phyloP scores from a whole-genome alignment of 106 monocot species.

The Narthecium ossifragum region DNA sequence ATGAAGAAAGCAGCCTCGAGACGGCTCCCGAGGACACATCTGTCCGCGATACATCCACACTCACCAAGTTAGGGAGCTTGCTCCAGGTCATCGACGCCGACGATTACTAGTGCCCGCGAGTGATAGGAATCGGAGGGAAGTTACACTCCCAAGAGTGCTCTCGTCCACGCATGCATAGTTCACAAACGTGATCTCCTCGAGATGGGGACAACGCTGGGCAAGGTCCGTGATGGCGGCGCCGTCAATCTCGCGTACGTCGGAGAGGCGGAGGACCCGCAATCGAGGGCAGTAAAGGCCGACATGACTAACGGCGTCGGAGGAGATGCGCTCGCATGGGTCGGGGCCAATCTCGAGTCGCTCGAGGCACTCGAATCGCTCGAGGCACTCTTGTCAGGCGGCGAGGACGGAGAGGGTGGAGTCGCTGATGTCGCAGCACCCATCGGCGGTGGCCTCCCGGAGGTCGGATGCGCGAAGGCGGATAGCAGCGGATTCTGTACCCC shows the following conservation, averaged over 20 bases:
- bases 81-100: slow-evolving; percentile 45
- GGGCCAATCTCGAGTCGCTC: slow-evolving; percentile 66
- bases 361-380: slow-evolving; percentile 52
- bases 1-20: slow-evolving; percentile 38
- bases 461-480: slow-evolving; percentile 42
- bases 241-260: slow-evolving; percentile 51
- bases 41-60: slow-evolving; percentile 81
- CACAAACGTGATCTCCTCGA: slow-evolving; percentile 52
- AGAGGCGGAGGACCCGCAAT: slow-evolving; percentile 47
- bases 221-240: slow-evolving; percentile 38
- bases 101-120: slow-evolving; percentile 45
- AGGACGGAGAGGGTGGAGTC: slow-evolving; percentile 55
- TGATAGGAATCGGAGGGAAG: slow-evolving; percentile 47
- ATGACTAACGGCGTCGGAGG: slow-evolving; percentile 48
- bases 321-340: slow-evolving; percentile 49
- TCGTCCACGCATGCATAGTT: slow-evolving; percentile 48
- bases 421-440: slow-evolving; percentile 46
- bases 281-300: slow-evolving; percentile 55
- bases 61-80: slow-evolving; percentile 49
- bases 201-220: slow-evolving; percentile 30
- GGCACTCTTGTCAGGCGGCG: slow-evolving; percentile 62
- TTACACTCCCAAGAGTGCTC: slow-evolving; percentile 25
- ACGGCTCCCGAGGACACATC: slow-evolving; percentile 49
- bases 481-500: slow-evolving; percentile 43
- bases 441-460: slow-evolving; percentile 39